Percentiles rank a stretch among this genome's conserved stretches.
These are phyloP conservation scores for Ascochyta lentis DNA, from an alignment of 2,329 filamentous ascomycete species.

Conservation along the genomic window DNA sequence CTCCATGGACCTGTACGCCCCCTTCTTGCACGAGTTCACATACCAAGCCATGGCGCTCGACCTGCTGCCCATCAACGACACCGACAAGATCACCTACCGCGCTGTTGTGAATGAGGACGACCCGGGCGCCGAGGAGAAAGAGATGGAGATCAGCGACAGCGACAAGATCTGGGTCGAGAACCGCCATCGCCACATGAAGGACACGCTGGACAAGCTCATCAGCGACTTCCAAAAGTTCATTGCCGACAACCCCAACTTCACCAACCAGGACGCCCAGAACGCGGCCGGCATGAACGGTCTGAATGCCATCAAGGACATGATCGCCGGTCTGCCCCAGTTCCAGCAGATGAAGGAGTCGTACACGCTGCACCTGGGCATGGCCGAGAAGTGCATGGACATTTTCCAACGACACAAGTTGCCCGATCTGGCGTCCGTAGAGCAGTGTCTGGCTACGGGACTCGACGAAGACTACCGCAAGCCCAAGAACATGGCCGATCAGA, in stretches of 20 bases:
- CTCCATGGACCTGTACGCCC: conserved; percentile 89
- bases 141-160: conserved; percentile 88
- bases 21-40: conserved; percentile 92
- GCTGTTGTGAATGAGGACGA: conserved; percentile 79
- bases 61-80: conserved; percentile 84
- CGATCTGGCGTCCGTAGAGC: conserved; percentile 83
- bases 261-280: conserved; percentile 71
- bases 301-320: conserved; percentile 95
- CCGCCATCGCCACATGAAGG: conserved; percentile 95
- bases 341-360: conserved; percentile 96
- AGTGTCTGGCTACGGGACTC: conserved; percentile 84
- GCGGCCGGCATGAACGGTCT: conserved; percentile 82
- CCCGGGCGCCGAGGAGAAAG: conserved; percentile 76
- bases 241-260: conserved; percentile 89
- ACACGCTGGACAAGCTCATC: conserved; percentile 92
- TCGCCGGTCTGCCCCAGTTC: conserved; percentile 92
- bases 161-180: conserved; percentile 97
- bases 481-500: conserved; percentile 84
- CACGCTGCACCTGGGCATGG: conserved; percentile 93
- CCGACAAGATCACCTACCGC: conserved; percentile 85
- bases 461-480: conserved; percentile 93
- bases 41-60: conserved; percentile 99
- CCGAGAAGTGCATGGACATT: conserved; percentile 93
- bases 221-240: conserved; percentile 92
- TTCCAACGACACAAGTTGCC: conserved; percentile 85